Evolutionary conservation across 2,329 filamentous ascomycete genomes (phyloP).

Genomic region (Pseudogymnoascus sp.): DNA sequence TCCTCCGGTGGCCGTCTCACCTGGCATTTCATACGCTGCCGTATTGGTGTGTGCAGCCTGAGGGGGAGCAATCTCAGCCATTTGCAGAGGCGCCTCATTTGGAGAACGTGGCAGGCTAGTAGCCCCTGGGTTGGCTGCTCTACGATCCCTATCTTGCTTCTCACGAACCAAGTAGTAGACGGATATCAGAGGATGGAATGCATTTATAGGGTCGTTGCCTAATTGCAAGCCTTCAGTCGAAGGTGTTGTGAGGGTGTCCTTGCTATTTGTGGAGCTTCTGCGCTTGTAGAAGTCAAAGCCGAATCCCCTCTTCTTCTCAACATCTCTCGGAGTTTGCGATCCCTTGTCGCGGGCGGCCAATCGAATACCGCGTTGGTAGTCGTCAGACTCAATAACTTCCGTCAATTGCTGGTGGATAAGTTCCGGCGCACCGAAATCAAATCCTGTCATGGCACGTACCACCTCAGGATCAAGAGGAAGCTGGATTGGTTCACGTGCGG

Average conservation of each 20-base stretch:
- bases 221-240: constrained; percentile 79
- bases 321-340: constrained; percentile 48
- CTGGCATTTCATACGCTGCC: constrained; percentile 77
- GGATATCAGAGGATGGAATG: constrained; percentile 84
- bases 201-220: constrained; percentile 83
- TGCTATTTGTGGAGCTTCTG: constrained; percentile 79
- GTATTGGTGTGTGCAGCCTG: constrained; percentile 86
- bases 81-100: constrained; percentile 48
- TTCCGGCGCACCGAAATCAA: constrained; percentile 89
- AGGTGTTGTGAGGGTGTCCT: constrained; percentile 77
- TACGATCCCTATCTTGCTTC: constrained; percentile 74
- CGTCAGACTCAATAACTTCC: constrained; percentile 83
- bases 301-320: constrained; percentile 82
- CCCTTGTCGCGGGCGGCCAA: constrained; percentile 62
- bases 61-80: constrained; percentile 70
- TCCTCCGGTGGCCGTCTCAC: constrained; percentile 79
- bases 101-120: constrained; percentile 49
- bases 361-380: constrained; percentile 82
- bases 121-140: constrained; percentile 52
- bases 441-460: constrained; percentile 91
- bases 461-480: constrained; percentile 78
- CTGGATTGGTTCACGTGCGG: constrained; percentile 74
- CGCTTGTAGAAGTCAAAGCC: constrained; percentile 95
- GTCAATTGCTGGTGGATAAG: constrained; percentile 75
- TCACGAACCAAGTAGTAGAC: constrained; percentile 96